Base-by-base conservation (phyloP, 768 basidiomycete species). In the Leccinum imitatum region DNA sequence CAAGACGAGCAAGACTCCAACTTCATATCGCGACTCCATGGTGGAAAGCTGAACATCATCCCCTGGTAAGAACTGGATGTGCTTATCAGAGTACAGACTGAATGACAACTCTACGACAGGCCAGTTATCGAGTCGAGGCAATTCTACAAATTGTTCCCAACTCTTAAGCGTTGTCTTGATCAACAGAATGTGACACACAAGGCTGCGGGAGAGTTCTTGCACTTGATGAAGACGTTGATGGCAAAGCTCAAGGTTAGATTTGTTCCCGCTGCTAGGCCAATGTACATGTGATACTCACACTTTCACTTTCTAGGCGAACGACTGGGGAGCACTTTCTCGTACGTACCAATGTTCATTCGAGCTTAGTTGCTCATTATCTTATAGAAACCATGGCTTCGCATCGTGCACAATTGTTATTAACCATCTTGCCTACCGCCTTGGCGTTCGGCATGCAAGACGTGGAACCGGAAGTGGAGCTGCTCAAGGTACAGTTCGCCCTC, bases 311-410 rank as follows among this genome's bases (percentile, higher is more conserved):
- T 51, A 85, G 84, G 79, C 82, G 2, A 85, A 84, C 58, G 85
- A 87, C 60, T 87, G 85, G 86, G 82, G 84, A 23, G 76, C 85
- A 0, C 71, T 87, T 25, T 82, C 84, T 52, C 84, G 85, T 87
- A 52, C 46, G 67, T 25, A 6, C 0, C 4, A 2, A 25, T 37
- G 5, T 50, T 30, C 6, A 14, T 3, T 27, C 27, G n/a, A 0
- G 17, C 59, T 37, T 23, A 1, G 27, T 33, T 37, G 11, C 44
- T 56, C 25, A 58, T 39, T 50, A 4, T 48, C 8, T 25, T 54
- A 6, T 56, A 82, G 80, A 82, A 73, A 81, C 78, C 7, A 76
- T 82, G 65, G 76, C 77, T 14, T 74, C 77, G 11, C 80, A 82
- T 69, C 78, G 80, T 25, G 78, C 76, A 14, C 76, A 81, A 46